Percentiles rank a stretch among this genome's conserved stretches.
Evolutionary conservation across 768 basidiomycete genomes (phyloP).

Genomic region (Termitomyces sp.): DNA sequence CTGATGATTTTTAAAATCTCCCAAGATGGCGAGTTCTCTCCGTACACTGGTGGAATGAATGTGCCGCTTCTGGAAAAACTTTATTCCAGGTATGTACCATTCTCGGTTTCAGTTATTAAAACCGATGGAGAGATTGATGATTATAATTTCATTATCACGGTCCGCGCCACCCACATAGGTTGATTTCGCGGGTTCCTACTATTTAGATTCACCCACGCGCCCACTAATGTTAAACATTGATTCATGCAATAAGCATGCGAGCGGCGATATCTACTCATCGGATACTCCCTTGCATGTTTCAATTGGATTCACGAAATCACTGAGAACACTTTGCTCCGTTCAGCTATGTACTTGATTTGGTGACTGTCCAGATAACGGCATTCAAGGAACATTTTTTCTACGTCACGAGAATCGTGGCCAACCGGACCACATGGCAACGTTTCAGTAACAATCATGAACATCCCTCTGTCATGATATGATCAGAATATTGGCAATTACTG

Average conservation of each 20-base stretch:
- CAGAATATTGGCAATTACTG: not conserved
- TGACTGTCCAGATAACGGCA: not conserved
- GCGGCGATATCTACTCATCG: not conserved
- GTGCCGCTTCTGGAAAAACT: not conserved
- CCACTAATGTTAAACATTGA: not conserved
- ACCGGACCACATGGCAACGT: not conserved
- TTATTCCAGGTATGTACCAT: not conserved
- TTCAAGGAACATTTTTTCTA: not conserved
- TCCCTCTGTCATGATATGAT: not conserved
- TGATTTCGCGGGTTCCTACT: not conserved
- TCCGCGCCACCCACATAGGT: not conserved
- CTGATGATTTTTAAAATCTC: not conserved
- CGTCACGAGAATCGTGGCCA: not conserved
- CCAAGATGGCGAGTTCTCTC: not conserved
- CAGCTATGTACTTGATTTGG: not conserved
- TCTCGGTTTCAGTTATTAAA: not conserved
- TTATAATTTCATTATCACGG: not conserved
- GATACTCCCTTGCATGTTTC: not conserved
- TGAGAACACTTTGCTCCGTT: constrained; percentile 11
- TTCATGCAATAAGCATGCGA: not conserved
- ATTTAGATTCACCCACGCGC: not conserved
- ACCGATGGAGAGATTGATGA: no score
- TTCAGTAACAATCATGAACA: not conserved
- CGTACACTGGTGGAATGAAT: not conserved
- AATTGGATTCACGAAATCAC: not conserved